Evolutionary conservation across 2,329 filamentous ascomycete genomes (phyloP).

Genomic region (Metarhizium sp.): DNA sequence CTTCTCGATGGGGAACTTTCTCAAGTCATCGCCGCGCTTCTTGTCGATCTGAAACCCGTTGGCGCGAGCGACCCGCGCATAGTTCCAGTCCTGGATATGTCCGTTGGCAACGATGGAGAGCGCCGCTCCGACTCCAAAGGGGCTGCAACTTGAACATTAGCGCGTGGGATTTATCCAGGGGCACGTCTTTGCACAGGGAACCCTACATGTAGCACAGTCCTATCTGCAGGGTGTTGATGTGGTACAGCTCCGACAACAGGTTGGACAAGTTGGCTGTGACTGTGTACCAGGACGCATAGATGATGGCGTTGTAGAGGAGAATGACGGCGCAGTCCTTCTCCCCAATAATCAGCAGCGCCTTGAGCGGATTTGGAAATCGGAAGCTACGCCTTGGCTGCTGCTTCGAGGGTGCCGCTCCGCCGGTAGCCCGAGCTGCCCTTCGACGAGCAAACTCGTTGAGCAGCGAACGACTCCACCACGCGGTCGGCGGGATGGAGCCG

Average conservation of each 20-base stretch:
- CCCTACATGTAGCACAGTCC: background rate
- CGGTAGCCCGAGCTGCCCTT: too few relatives aligned
- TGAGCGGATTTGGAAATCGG: conserved; percentile 18
- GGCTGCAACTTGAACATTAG: conserved; percentile 17
- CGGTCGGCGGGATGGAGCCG: conserved; percentile 49
- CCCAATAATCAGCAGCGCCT: conserved; percentile 21
- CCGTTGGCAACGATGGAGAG: conserved; percentile 29
- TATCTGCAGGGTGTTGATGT: background rate
- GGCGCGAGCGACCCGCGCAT: conserved; percentile 32
- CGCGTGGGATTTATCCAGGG: background rate
- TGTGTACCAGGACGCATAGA: background rate
- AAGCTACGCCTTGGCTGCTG: conserved; percentile 27
- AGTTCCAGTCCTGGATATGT: conserved; percentile 25
- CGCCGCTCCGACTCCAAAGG: conserved; percentile 32
- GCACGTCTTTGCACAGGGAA: background rate
- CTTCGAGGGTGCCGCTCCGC: conserved; percentile 15
- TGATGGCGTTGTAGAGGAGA: conserved; percentile 23
- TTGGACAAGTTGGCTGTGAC: background rate
- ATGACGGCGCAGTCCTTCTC: conserved; percentile 24
- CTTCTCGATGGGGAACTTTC: conserved; percentile 32
- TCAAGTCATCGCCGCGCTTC: conserved; percentile 20
- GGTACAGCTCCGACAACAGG: background rate
- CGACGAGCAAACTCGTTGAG: conserved; percentile 26
- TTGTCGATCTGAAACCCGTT: conserved; percentile 51
- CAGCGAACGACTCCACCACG: conserved; percentile 29